phyloP scores from a whole-genome alignment of 2,329 filamentous ascomycete genomes.

The Aspergillus terreus region DNA sequence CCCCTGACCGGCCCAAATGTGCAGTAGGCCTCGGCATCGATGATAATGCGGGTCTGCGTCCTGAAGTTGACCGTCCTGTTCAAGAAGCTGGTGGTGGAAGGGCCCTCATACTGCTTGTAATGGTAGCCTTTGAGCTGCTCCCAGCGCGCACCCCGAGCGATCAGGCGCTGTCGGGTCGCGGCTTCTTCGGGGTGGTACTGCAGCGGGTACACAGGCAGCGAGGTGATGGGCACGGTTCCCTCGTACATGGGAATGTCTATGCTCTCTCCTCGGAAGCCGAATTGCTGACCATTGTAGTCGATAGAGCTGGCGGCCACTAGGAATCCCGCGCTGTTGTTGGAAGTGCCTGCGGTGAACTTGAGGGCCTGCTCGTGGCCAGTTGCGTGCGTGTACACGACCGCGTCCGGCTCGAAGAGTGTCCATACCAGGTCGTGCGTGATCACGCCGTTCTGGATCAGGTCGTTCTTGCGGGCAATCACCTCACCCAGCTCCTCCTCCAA shows the following conservation, averaged over 20 bases:
- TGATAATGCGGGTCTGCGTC: conserved; percentile 49
- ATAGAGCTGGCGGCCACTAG: conserved; percentile 9
- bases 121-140: conserved; percentile 47
- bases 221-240: conserved; percentile 41
- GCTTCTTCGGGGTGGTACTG: conserved; percentile 41
- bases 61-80: conserved; percentile 21
- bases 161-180: conserved; percentile 36
- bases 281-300: conserved; percentile 18
- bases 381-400: conserved; percentile 9
- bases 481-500: conserved; percentile 52
- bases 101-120: conserved; percentile 49
- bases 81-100: conserved; percentile 31
- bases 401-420: conserved; percentile 36
- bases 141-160: conserved; percentile 45
- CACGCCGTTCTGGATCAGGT: conserved; percentile 52
- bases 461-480: conserved; percentile 48
- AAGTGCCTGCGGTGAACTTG: neutral
- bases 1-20: conserved; percentile 43
- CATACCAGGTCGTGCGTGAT: conserved; percentile 50
- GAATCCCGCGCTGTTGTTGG: conserved; percentile 8
- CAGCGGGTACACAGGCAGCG: conserved; percentile 43
- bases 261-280: conserved; percentile 9
- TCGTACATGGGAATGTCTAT: conserved; percentile 11
- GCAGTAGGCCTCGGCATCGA: conserved; percentile 50
- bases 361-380: conserved; percentile 10